phyloP scores from a whole-genome alignment of 805 yeast genomes.

The Wickerhamiella sergipiensis region DNA sequence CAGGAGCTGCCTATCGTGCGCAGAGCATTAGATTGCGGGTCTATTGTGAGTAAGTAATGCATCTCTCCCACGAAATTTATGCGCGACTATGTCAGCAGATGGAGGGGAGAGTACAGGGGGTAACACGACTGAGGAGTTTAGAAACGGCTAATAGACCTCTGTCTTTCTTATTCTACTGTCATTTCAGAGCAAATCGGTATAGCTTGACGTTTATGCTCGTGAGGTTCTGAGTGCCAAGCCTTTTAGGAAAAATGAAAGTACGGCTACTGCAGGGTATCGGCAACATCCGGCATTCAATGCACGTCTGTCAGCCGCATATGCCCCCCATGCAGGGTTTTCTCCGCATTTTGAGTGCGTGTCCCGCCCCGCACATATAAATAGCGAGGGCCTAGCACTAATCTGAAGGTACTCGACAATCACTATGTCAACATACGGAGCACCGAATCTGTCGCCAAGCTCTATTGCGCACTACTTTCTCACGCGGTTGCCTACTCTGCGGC shows the following conservation, averaged over 20 bases:
- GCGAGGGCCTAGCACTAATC: neutral
- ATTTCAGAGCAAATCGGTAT: too few species aligned
- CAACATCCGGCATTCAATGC: neutral
- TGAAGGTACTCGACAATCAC: neutral
- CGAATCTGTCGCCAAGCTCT: constrained; percentile 4
- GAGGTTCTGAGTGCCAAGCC: neutral
- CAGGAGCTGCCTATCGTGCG: neutral
- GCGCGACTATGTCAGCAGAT: neutral
- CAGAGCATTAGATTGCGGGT: neutral
- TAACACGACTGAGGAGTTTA: too few species aligned
- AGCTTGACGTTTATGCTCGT: too few species aligned
- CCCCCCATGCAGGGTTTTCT: neutral
- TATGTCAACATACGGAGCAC: neutral
- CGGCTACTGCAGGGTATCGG: neutral
- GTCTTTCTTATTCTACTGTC: too few species aligned
- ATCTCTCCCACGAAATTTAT: neutral
- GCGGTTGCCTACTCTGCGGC: constrained; percentile 22
- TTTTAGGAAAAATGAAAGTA: too few species aligned
- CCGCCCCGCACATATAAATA: neutral
- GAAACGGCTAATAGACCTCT: too few species aligned
- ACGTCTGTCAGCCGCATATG: neutral
- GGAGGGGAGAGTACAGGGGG: neutral
- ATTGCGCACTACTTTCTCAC: constrained; percentile 22
- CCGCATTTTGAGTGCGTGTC: neutral
- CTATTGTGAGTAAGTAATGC: neutral